Conservation (phyloP, 2,329 filamentous ascomycete genomes). For the Chaetoscypha palmicola region DNA sequence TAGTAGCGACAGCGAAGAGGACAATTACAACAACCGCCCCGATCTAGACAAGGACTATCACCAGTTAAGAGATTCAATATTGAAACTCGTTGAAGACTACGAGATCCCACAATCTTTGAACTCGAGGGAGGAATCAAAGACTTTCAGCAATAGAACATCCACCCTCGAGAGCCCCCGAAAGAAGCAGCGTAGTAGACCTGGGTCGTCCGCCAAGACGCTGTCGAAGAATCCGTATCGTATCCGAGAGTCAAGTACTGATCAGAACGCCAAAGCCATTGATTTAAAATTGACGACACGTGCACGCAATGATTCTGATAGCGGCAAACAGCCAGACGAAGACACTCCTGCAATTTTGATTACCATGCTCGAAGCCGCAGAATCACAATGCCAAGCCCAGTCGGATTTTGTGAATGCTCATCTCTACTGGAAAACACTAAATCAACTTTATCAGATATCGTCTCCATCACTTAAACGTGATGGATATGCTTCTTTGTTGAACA, state of each 20-base stretch:
- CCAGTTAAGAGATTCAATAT: conserved; percentile 70
- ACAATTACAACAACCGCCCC: conserved; percentile 45
- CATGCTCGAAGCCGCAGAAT: conserved; percentile 71
- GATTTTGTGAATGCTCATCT: conserved; percentile 80
- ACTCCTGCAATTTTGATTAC: conserved; percentile 49
- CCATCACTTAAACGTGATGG: conserved; percentile 58
- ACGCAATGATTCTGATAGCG: conserved; percentile 21
- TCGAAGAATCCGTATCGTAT: conserved; percentile 53
- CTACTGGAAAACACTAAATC: conserved; percentile 77
- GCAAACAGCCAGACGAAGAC: conserved; percentile 38
- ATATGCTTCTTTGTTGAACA: conserved; percentile 63
- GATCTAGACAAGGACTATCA: conserved; percentile 75
- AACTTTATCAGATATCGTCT: conserved; percentile 57
- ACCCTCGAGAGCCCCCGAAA: conserved; percentile 42
- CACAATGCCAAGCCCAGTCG: conserved; percentile 68
- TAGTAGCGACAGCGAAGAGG: conserved; percentile 53
- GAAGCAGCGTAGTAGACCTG: conserved; percentile 52
- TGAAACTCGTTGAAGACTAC: conserved; percentile 75
- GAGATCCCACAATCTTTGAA: conserved; percentile 66
- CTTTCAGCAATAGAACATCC: conserved; percentile 64
- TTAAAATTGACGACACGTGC: conserved; percentile 15
- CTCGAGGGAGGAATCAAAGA: conserved; percentile 50
- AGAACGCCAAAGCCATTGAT: conserved; percentile 12
- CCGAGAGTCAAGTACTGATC: conserved; percentile 16
- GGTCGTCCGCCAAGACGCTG: conserved; percentile 39